Conservation (phyloP, 345 rosid genomes). For the Laguncularia racemosa region DNA sequence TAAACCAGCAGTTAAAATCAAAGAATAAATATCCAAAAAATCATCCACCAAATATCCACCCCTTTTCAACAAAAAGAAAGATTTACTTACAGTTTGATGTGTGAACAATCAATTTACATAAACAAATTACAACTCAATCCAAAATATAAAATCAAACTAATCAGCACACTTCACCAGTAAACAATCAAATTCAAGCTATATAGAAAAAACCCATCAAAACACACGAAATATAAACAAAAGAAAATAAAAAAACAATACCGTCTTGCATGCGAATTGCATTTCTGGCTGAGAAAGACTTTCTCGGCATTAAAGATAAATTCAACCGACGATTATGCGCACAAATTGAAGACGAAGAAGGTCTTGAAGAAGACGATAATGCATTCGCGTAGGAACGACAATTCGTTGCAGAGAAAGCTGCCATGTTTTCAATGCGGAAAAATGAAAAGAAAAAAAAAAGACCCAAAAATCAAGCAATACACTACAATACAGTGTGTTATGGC, state of each 20-base stretch:
- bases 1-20: too few species aligned
- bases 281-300: constrained; percentile 17
- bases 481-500: background rate
- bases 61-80: too few species aligned
- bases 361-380: constrained; percentile 19
- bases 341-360: constrained; percentile 1
- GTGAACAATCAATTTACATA: too few species aligned
- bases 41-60: too few species aligned
- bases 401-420: constrained; percentile 58
- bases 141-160: too few species aligned
- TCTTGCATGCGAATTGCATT: constrained; percentile 43
- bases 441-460: background rate
- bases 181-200: background rate
- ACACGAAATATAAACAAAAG: background rate
- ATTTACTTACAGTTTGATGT: too few species aligned
- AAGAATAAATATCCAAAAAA: too few species aligned
- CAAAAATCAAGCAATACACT: background rate
- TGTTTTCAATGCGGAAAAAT: constrained; percentile 2
- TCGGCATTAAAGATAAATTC: constrained; percentile 16
- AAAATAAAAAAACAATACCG: constrained; percentile 19
- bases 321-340: constrained; percentile 24
- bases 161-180: too few species aligned
- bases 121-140: too few species aligned
- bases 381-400: constrained; percentile 30
- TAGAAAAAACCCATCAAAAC: background rate